Base-by-base conservation (phyloP, 2,329 filamentous ascomycete species). In the Calonectria pauciramosa region DNA sequence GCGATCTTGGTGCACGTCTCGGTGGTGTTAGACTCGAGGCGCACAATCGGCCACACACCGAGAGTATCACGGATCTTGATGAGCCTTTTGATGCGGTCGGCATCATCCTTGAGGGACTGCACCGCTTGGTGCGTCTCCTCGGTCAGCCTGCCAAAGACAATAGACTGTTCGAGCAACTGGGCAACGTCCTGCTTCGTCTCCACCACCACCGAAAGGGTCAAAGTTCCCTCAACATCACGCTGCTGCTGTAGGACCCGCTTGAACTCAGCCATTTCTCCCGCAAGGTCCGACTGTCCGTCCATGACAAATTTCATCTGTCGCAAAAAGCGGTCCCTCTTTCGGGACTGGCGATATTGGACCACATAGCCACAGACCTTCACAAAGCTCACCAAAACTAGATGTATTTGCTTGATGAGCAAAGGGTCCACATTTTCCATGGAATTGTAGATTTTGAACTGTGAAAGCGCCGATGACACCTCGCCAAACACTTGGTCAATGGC, bases 391-490 rank as follows among this genome's bases (percentile, higher is more conserved):
- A 60, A 28, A 5, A 60, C 56, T 3, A 28, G 6, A 16, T 60
- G 32, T 9, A 60, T 60, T 41, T 60, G 56, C 30, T 34, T 38
- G 56, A 60, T 60, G 34, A 60, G 56, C n/a, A 60, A 7, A 11
- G 56, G n/a, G 7, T 60, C 56, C 11, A 60, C 56, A 16, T 41
- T 60, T 38, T 60, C 56, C 56, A 60, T 60, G 32, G 56, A 60
- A 34, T 36, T 60, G n/a, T 60, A 60, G n/a, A 60, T 60, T 20
- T 60, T 60, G 56, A 60, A 60, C 34, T 60, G 56, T 2, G 34
- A 26, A 38, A 60, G 34, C 1, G 56, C 56, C 34, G 56, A 60
- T 3, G 56, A 60, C 3, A 60, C 56, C 14, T 60, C 56, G 14
- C 30, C 30, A 38, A 60, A 60, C 1, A 60, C 56, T 13, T 60